phyloP scores from a whole-genome alignment of 1,284 basidiomycete species.

The Heliocybe sulcata region DNA sequence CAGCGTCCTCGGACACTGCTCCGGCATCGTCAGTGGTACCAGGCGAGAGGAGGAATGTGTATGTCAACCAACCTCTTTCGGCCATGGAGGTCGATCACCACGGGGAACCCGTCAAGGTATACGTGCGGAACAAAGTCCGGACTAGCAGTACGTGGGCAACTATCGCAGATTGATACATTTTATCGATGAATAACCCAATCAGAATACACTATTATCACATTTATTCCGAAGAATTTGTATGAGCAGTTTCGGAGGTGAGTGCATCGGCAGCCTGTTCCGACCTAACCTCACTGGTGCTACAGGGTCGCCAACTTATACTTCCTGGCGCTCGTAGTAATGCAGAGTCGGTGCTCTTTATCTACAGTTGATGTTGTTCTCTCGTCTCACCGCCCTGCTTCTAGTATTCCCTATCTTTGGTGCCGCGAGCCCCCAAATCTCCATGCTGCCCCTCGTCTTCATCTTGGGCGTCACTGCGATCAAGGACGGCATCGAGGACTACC shows the following conservation, averaged over 20 bases:
- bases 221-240: conserved; percentile 89
- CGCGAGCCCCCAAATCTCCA: conserved; percentile 76
- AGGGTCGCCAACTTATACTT: conserved; percentile 94
- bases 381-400: conserved; percentile 21
- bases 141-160: conserved; percentile 70
- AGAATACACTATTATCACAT: conserved; percentile 91
- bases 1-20: conserved; percentile 10
- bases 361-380: background rate
- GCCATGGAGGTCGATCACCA: conserved; percentile 58
- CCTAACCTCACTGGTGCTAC: conserved; percentile 5
- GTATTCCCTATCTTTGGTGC: conserved; percentile 92
- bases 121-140: conserved; percentile 90
- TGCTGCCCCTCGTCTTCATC: conserved; percentile 87
- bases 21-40: conserved; percentile 12
- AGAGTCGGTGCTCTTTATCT: conserved; percentile 41
- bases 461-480: conserved; percentile 88
- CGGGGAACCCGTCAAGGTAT: conserved; percentile 75
- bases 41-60: conserved; percentile 67
- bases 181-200: no score
- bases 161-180: background rate
- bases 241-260: conserved; percentile 82
- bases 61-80: conserved; percentile 68
- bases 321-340: conserved; percentile 75
- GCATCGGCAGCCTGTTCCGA: background rate
- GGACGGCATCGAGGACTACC: conserved; percentile 92